These are phyloP conservation scores for Kwoniella sp. DNA, from an alignment of 768 basidiomycete species.

Conservation along the genomic window DNA sequence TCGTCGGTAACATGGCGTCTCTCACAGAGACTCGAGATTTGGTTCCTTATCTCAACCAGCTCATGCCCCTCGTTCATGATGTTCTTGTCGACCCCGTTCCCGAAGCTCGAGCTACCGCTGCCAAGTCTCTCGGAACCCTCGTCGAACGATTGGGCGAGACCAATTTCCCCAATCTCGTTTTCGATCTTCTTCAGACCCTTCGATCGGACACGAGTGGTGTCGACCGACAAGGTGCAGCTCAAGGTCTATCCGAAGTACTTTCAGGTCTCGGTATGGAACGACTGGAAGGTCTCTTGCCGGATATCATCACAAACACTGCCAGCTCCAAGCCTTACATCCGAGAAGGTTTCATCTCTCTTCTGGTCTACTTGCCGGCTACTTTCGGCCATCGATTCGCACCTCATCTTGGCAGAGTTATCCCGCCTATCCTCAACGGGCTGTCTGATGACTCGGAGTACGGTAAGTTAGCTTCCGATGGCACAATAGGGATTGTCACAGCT, in stretches of 20 bases:
- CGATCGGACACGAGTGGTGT: slow-evolving; percentile 93
- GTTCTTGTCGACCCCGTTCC: slow-evolving; percentile 97
- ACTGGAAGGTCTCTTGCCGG: slow-evolving; percentile 85
- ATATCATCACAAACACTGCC: slow-evolving; percentile 87
- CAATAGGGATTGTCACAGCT: background rate
- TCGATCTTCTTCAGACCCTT: slow-evolving; percentile 79
- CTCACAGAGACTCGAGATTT: slow-evolving; percentile 66
- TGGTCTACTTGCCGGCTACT: slow-evolving; percentile 92
- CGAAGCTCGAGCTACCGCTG: slow-evolving; percentile 94
- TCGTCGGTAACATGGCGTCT: slow-evolving; percentile 83
- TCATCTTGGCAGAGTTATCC: slow-evolving; percentile 89
- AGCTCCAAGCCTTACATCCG: slow-evolving; percentile 87
- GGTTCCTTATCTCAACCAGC: slow-evolving; percentile 84
- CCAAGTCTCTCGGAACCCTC: slow-evolving; percentile 93
- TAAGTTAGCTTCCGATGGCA: slow-evolving; percentile 24
- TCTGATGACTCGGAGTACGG: slow-evolving; percentile 86
- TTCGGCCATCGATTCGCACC: slow-evolving; percentile 96
- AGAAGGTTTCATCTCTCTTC: slow-evolving; percentile 97
- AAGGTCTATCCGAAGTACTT: slow-evolving; percentile 92
- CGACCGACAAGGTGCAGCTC: slow-evolving; percentile 95
- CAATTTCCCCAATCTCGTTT: slow-evolving; percentile 93
- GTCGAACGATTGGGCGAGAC: slow-evolving; percentile 92
- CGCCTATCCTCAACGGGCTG: slow-evolving; percentile 86
- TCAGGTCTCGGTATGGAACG: slow-evolving; percentile 97
- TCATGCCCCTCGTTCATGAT: slow-evolving; percentile 85